Percentiles rank a stretch among this genome's conserved stretches.
phyloP scores from a whole-genome alignment of 2,329 filamentous ascomycete species.

The Sarocladium kiliense region DNA sequence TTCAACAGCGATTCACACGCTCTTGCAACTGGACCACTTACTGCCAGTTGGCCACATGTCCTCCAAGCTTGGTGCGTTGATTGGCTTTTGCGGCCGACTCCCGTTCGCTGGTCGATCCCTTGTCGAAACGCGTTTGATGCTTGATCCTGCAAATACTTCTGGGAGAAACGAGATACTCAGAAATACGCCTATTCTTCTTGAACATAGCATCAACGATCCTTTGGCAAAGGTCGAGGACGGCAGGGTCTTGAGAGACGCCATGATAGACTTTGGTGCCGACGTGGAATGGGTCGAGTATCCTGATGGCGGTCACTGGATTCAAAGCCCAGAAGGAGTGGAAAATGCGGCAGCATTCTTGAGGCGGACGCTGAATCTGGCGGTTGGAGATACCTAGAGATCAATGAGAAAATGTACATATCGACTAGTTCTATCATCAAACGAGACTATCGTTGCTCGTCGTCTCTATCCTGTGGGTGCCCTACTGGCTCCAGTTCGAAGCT shows the following conservation, averaged over 20 bases:
- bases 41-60: conserved; percentile 13
- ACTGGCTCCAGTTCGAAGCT: neutral
- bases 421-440: neutral
- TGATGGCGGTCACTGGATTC: conserved; percentile 38
- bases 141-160: no score
- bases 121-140: no score
- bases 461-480: neutral
- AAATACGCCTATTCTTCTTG: conserved; percentile 37
- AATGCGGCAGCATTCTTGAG: conserved; percentile 31
- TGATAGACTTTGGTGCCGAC: conserved; percentile 30
- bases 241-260: conserved; percentile 24
- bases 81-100: no score
- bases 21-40: conserved; percentile 28
- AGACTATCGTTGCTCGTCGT: neutral
- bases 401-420: no score
- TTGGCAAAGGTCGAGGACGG: conserved; percentile 33
- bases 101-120: no score
- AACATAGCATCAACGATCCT: conserved; percentile 39
- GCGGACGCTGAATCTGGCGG: no score
- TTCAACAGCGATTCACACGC: conserved; percentile 31
- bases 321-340: conserved; percentile 36
- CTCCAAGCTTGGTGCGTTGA: no score
- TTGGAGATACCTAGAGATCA: no score
- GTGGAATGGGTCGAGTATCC: conserved; percentile 37
- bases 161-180: conserved; percentile 20